These are phyloP conservation scores for Corymbia calophylla DNA, from an alignment of 441 rosid species.

Conservation along the genomic window DNA sequence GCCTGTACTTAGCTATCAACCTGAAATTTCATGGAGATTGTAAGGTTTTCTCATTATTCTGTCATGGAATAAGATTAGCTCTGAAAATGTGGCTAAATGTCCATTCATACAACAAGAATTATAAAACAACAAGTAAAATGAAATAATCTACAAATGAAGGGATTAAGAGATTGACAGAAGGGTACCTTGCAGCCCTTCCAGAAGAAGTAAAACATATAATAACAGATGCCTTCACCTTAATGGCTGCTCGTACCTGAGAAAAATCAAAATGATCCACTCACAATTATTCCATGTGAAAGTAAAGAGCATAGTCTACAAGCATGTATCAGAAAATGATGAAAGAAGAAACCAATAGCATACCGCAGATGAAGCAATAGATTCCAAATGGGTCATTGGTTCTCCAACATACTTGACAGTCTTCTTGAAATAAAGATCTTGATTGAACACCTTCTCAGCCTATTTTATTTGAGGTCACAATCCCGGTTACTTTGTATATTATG, in stretches of 20 bases:
- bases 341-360: slow-evolving; percentile 25
- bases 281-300: not conserved
- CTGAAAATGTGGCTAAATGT: not conserved
- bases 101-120: not conserved
- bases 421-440: slow-evolving; percentile 90
- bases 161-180: not conserved
- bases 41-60: not conserved
- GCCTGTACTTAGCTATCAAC: slow-evolving; percentile 11
- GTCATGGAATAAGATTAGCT: not conserved
- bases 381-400: slow-evolving; percentile 96
- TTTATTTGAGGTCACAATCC: not conserved
- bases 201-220: slow-evolving; percentile 13
- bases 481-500: not conserved
- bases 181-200: slow-evolving; percentile 12
- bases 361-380: slow-evolving; percentile 97
- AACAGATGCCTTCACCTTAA: slow-evolving; percentile 12
- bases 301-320: not conserved
- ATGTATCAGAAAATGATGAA: not conserved
- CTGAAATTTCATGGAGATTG: not conserved
- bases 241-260: slow-evolving; percentile 8
- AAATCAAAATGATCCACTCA: not conserved
- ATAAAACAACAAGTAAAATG: not conserved
- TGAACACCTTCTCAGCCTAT: slow-evolving; percentile 96
- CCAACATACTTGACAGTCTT: slow-evolving; percentile 89
- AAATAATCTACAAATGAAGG: not conserved